phyloP scores from a whole-genome alignment of 2,329 filamentous ascomycete genomes.

The Lasiodiplodia sp. region DNA sequence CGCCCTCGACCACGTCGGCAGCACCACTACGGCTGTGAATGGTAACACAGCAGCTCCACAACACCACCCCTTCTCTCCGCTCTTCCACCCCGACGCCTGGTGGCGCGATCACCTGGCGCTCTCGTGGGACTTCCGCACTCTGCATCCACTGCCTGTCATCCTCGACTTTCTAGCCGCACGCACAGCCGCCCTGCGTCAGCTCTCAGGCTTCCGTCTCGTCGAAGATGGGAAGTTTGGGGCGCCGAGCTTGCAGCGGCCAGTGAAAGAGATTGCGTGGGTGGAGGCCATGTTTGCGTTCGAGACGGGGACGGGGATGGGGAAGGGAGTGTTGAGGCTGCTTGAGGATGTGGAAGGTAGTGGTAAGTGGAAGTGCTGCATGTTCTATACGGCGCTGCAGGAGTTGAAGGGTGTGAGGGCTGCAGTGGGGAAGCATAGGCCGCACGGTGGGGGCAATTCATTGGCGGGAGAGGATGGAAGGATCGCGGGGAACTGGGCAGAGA shows the following conservation, averaged over 20 bases:
- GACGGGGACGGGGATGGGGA: conserved; percentile 62
- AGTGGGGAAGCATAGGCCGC: conserved; percentile 55
- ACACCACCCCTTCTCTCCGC: conserved; percentile 30
- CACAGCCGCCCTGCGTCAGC: conserved; percentile 35
- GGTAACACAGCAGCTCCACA: neutral
- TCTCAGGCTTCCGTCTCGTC: conserved; percentile 43
- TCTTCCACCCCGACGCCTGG: conserved; percentile 58
- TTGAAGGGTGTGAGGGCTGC: conserved; percentile 63
- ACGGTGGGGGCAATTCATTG: conserved; percentile 69
- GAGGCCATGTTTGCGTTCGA: conserved; percentile 64
- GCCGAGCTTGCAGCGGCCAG: conserved; percentile 48
- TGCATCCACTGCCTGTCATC: conserved; percentile 54
- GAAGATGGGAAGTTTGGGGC: conserved; percentile 55
- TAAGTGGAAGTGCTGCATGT: conserved; percentile 68
- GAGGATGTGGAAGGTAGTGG: conserved; percentile 40
- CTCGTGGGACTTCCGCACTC: conserved; percentile 63
- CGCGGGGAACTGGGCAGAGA: conserved; percentile 57
- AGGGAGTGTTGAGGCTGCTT: conserved; percentile 63
- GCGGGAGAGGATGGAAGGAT: conserved; percentile 58
- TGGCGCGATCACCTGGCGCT: conserved; percentile 67
- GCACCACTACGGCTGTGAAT: neutral
- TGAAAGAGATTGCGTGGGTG: conserved; percentile 65
- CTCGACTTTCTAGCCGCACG: conserved; percentile 48
- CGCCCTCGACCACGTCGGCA: conserved; percentile 30
- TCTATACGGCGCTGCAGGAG: conserved; percentile 66